Evolutionary conservation across 2,329 filamentous ascomycete species (phyloP).

Genomic region (Phialophora tarda): DNA sequence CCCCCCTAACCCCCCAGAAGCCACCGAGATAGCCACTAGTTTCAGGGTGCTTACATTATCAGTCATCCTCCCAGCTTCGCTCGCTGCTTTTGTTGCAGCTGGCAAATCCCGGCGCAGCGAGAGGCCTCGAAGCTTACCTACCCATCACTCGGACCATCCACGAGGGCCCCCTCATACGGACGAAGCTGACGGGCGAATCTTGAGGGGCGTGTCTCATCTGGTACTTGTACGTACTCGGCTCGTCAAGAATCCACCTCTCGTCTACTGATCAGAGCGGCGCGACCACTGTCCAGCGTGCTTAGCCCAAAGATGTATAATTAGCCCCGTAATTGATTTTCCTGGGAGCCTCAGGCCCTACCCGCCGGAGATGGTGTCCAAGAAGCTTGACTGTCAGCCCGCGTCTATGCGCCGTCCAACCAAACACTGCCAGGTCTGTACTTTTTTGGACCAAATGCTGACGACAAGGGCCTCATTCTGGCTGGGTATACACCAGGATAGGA

Average conservation of each 20-base stretch:
- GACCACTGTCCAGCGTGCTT: constrained; percentile 7
- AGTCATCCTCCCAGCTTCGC: constrained; percentile 6
- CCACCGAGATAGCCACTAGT: background rate
- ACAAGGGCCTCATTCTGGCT: background rate
- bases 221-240: background rate
- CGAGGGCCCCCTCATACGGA: background rate
- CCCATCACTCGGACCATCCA: background rate
- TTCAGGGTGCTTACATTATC: constrained; percentile 16
- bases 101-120: background rate
- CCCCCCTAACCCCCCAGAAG: too few species aligned
- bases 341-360: background rate
- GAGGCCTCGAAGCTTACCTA: background rate
- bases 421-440: background rate
- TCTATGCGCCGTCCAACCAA: background rate
- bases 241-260: background rate
- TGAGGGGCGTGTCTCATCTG: background rate
- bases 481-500: background rate
- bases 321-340: background rate
- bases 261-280: background rate
- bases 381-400: constrained; percentile 5
- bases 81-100: constrained; percentile 2
- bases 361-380: constrained; percentile 1
- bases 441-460: constrained; percentile 1
- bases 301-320: constrained; percentile 7
- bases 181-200: constrained; percentile 10